Evolutionary conservation across 768 basidiomycete species (phyloP).

Genomic region (Panellus pusillus): DNA sequence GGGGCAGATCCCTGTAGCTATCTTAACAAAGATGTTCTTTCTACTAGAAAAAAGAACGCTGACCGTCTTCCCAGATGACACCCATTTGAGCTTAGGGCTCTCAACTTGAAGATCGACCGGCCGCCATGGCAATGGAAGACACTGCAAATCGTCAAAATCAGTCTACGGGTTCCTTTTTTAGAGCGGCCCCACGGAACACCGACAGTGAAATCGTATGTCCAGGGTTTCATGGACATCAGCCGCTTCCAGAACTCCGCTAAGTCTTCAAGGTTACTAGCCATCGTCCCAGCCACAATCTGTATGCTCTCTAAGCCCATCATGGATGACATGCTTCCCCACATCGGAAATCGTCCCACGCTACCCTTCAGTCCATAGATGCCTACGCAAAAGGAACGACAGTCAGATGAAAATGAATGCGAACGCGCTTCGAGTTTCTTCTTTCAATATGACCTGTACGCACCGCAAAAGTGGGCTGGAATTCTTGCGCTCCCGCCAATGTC

Average conservation of each 20-base stretch:
- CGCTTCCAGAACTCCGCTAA: slow-evolving; percentile 66
- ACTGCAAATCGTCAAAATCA: slow-evolving; percentile 29
- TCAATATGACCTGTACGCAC: too few species aligned
- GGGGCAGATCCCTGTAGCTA: slow-evolving; percentile 51
- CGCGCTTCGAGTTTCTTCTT: too few species aligned
- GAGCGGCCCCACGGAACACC: slow-evolving; percentile 13
- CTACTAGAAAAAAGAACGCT: slow-evolving; percentile 15
- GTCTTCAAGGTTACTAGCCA: slow-evolving; percentile 63
- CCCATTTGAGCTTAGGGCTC: slow-evolving; percentile 59
- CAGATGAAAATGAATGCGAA: too few species aligned
- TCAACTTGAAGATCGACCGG: slow-evolving; percentile 46
- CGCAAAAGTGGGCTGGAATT: slow-evolving; percentile 73
- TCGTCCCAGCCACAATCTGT: slow-evolving; percentile 53
- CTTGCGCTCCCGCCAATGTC: slow-evolving; percentile 76
- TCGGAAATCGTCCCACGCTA: slow-evolving; percentile 58
- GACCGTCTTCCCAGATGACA: slow-evolving; percentile 65
- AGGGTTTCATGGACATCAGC: slow-evolving; percentile 59
- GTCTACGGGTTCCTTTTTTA: background rate
- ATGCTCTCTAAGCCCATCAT: slow-evolving; percentile 60
- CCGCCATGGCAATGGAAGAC: slow-evolving; percentile 51
- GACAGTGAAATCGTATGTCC: slow-evolving; percentile 66
- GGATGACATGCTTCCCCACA: slow-evolving; percentile 44
- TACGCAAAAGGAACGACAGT: too few species aligned
- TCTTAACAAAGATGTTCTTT: background rate
- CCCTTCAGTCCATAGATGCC: slow-evolving; percentile 64